Evolutionary conservation across 202 grass and related monocot genomes (phyloP), one percentile per base, ranked within the genome.

Genomic region (Eragrostis tef): DNA sequence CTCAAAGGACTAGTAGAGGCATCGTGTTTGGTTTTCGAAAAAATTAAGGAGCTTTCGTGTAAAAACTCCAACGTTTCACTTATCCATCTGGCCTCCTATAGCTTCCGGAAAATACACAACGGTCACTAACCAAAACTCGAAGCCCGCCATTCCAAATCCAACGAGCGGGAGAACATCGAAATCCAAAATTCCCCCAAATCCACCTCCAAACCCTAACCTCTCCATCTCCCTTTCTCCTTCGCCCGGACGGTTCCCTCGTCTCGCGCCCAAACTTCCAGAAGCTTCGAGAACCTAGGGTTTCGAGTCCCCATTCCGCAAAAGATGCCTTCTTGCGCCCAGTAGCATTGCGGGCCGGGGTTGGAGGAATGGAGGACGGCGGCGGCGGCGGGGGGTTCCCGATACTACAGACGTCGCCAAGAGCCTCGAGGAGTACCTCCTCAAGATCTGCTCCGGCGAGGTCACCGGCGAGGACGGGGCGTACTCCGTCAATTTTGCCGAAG

Each of bases 401-500:
- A 63, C 74, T 94, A 20, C 95, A 98, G 80, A 98, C 74, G 87
- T 98, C 6, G 92, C 92, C 65, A 88, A 86, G 66, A 95, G 80
- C 71, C 88, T 98, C 21, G 92, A 98, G 72, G 88, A 93, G 58
- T 98, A 98, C 85, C 88, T 98, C 42, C 87, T 98, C 39, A 91
- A 85, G 90, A 91, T 95, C 65, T 95, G 92, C 73, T 91, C 96
- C 17, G 92, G 96, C 5, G 92, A 93, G 80, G 82, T 95, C 39
- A 71, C 73, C 26, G 81, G 76, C 58, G 84, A 77, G 59, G 89
- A 99, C 24, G 65, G 75, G 57, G 54, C 81, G 36, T 70, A 88
- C 52, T 87, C 89, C 36, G 87, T 99, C 56, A 99, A 99, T 89
- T 99, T 99, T 25, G 90, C 96, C 13, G 96, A 99, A 99, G 96